Conservation (phyloP, 2,329 filamentous ascomycete species). For the Trichoderma sp. region DNA sequence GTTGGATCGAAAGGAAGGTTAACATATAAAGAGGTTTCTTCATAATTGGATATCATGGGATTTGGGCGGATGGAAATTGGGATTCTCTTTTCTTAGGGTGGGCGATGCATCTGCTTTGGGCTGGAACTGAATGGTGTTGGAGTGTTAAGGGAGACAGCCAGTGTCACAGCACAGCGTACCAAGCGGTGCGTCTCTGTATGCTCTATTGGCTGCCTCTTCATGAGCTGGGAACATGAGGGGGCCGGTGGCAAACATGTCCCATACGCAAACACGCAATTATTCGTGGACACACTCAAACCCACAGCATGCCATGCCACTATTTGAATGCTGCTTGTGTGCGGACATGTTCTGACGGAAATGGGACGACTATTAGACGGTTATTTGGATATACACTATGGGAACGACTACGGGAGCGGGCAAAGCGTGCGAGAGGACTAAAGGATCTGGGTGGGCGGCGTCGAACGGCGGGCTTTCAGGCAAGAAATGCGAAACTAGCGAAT, state of each 20-base stretch:
- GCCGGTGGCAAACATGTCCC: not conserved
- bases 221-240: not conserved
- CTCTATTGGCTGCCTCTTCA: not conserved
- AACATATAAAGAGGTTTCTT: conserved; percentile 2
- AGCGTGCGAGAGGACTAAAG: conserved; percentile 3
- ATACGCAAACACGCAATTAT: conserved; percentile 15
- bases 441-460: conserved; percentile 22
- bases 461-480: conserved; percentile 2
- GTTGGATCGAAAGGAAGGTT: not conserved
- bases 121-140: not conserved
- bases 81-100: not conserved
- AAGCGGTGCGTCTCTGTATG: conserved; percentile 13
- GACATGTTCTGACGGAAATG: not conserved
- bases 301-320: not conserved
- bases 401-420: conserved; percentile 5
- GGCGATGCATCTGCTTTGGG: conserved; percentile 1
- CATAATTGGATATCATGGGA: conserved; percentile 1
- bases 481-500: not conserved
- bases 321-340: not conserved
- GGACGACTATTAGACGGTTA: conserved; percentile 4
- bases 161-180: not conserved
- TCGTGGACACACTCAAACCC: not conserved
- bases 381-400: conserved; percentile 4
- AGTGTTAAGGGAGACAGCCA: not conserved
- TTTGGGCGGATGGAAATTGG: conserved; percentile 1